These are phyloP conservation scores for Xylariaceae sp. DNA, from an alignment of 2,329 filamentous ascomycete genomes.

Conservation along the genomic window DNA sequence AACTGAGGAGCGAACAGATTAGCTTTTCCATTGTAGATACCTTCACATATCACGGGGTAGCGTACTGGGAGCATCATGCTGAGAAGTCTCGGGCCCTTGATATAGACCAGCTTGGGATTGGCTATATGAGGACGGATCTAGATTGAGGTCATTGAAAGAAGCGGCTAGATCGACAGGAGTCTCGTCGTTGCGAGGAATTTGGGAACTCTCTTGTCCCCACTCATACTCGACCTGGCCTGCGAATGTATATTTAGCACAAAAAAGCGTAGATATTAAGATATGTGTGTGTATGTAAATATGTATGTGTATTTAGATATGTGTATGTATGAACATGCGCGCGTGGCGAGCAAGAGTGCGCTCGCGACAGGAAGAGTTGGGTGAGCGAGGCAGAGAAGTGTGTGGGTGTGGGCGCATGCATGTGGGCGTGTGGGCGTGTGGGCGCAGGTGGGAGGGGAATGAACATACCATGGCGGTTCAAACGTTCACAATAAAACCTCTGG, in stretches of 20 bases:
- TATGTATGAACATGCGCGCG: too few relatives aligned
- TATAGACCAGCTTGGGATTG: conserved; percentile 5
- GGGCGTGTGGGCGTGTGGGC: too few relatives aligned
- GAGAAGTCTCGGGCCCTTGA: conserved; percentile 1
- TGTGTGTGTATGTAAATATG: too few relatives aligned
- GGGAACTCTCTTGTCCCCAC: conserved; percentile 4
- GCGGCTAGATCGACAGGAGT: conserved; percentile 16
- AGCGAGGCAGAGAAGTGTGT: too few relatives aligned
- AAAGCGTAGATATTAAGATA: too few relatives aligned
- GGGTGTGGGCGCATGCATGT: too few relatives aligned
- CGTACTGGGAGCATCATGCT: conserved; percentile 5
- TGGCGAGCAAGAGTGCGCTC: too few relatives aligned
- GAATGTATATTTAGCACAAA: neutral
- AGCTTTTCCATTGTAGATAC: neutral
- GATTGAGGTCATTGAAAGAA: conserved; percentile 16
- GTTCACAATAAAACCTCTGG: conserved; percentile 21
- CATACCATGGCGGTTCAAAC: conserved; percentile 25
- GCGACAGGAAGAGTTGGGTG: too few relatives aligned
- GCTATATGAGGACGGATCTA: conserved; percentile 17
- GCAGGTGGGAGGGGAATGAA: conserved; percentile 2
- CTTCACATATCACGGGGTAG: neutral
- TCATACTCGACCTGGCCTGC: conserved; percentile 11
- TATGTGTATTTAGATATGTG: too few relatives aligned
- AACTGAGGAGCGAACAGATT: conserved; percentile 8
- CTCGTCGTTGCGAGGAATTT: conserved; percentile 2